These are phyloP conservation scores for Hippophae tibetana DNA, from an alignment of 306 rosid species.

Conservation along the genomic window DNA sequence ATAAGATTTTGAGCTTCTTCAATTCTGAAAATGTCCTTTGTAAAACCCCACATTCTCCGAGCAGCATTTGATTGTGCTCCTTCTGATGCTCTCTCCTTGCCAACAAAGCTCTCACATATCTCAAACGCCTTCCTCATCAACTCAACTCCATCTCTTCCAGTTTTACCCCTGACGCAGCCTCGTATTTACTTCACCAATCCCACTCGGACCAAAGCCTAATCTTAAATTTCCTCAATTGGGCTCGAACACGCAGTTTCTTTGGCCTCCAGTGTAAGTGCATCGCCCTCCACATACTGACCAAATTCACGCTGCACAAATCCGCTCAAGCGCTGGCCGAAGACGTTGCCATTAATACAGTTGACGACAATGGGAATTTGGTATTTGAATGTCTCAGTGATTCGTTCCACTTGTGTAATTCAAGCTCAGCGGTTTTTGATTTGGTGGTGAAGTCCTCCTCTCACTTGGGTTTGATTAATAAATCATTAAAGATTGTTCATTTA, in stretches of 20 bases:
- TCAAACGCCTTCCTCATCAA: constrained; percentile 56
- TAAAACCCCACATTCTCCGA: constrained; percentile 16
- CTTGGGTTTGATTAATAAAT: constrained; percentile 30
- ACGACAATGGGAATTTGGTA: constrained; percentile 34
- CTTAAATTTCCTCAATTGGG: constrained; percentile 64
- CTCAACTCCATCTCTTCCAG: constrained; percentile 39
- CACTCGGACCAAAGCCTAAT: constrained; percentile 40
- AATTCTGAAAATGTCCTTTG: constrained; percentile 26
- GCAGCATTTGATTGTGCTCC: constrained; percentile 26
- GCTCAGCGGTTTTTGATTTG: constrained; percentile 66
- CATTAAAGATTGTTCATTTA: constrained; percentile 38
- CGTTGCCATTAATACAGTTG: constrained; percentile 27
- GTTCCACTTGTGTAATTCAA: constrained; percentile 39
- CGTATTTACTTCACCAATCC: constrained; percentile 57
- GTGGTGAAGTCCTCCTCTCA: constrained; percentile 62
- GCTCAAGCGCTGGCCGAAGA: constrained; percentile 72
- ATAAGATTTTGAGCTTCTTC: neutral
- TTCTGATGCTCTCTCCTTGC: constrained; percentile 28
- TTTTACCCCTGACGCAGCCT: constrained; percentile 71
- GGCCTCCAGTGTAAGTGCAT: constrained; percentile 55
- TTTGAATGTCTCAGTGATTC: constrained; percentile 50
- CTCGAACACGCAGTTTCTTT: constrained; percentile 41
- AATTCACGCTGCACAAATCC: constrained; percentile 56
- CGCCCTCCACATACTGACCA: constrained; percentile 77
- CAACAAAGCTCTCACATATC: constrained; percentile 51